Evolutionary conservation across 345 rosid genomes (phyloP).

Genomic region (Garcia nutans): DNA sequence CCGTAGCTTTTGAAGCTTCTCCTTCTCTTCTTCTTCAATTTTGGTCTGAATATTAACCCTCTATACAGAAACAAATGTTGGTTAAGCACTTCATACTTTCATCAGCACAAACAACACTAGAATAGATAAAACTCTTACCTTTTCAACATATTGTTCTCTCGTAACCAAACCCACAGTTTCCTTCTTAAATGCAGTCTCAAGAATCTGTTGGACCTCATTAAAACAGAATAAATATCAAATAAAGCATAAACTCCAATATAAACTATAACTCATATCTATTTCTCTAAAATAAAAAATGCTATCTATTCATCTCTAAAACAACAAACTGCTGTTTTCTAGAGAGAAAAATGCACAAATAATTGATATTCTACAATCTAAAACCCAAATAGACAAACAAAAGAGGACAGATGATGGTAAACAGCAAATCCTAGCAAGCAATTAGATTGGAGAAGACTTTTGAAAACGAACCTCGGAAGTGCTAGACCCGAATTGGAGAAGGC

Average conservation of each 20-base stretch:
- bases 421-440: not conserved
- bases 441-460: not conserved
- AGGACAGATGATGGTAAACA: not conserved
- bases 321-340: no score
- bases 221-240: not conserved
- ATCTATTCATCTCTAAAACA: not conserved
- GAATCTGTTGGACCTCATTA: slow-evolving; percentile 47
- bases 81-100: not conserved
- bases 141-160: slow-evolving; percentile 96
- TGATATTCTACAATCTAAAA: not conserved
- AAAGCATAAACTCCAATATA: not conserved
- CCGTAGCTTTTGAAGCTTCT: slow-evolving; percentile 85
- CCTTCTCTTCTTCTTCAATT: slow-evolving; percentile 97
- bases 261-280: not conserved
- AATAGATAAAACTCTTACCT: slow-evolving; percentile 44
- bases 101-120: not conserved
- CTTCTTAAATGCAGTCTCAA: slow-evolving; percentile 97
- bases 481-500: slow-evolving; percentile 97
- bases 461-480: slow-evolving; percentile 79
- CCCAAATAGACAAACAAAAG: slow-evolving; percentile 2
- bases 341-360: not conserved
- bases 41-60: slow-evolving; percentile 91
- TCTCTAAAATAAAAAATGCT: not conserved
- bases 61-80: slow-evolving; percentile 26
- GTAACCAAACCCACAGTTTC: slow-evolving; percentile 98